phyloP scores from a whole-genome alignment of 2,329 filamentous ascomycete genomes.

The Fusarium palustre region DNA sequence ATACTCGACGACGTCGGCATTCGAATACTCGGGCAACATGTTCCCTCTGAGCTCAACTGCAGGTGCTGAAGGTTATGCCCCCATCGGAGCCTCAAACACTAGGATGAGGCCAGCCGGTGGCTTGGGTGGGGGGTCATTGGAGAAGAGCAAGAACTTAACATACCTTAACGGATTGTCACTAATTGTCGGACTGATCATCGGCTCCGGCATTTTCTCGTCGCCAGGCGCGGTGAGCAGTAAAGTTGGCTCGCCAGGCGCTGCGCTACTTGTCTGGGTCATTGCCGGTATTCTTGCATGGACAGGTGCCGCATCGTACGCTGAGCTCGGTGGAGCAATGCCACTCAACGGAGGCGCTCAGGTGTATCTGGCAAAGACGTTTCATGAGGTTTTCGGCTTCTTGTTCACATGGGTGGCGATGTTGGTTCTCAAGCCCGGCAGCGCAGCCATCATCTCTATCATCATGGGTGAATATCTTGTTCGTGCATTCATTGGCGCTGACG shows the following conservation, averaged over 20 bases:
- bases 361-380: conserved; percentile 96
- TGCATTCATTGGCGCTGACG: conserved; percentile 87
- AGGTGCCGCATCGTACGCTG: conserved; percentile 92
- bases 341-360: conserved; percentile 94
- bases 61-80: conserved; percentile 79
- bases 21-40: conserved; percentile 93
- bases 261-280: conserved; percentile 90
- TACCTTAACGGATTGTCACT: conserved; percentile 93
- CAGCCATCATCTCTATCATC: conserved; percentile 96
- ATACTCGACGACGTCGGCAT: conserved; percentile 91
- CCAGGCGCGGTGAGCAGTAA: conserved; percentile 93
- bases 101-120: conserved; percentile 60
- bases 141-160: conserved; percentile 95
- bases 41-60: conserved; percentile 91
- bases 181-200: conserved; percentile 93
- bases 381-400: conserved; percentile 90
- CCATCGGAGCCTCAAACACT: conserved; percentile 80
- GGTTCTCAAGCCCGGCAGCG: conserved; percentile 91
- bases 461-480: conserved; percentile 98
- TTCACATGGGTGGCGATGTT: conserved; percentile 97
- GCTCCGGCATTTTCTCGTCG: conserved; percentile 95
- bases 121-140: conserved; percentile 80
- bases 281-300: conserved; percentile 97
- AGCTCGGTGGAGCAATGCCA: conserved; percentile 94
- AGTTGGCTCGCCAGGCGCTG: conserved; percentile 89